Evolutionary conservation across 2,329 filamentous ascomycete genomes (phyloP).

Genomic region (Sodiomyces alkalinus): DNA sequence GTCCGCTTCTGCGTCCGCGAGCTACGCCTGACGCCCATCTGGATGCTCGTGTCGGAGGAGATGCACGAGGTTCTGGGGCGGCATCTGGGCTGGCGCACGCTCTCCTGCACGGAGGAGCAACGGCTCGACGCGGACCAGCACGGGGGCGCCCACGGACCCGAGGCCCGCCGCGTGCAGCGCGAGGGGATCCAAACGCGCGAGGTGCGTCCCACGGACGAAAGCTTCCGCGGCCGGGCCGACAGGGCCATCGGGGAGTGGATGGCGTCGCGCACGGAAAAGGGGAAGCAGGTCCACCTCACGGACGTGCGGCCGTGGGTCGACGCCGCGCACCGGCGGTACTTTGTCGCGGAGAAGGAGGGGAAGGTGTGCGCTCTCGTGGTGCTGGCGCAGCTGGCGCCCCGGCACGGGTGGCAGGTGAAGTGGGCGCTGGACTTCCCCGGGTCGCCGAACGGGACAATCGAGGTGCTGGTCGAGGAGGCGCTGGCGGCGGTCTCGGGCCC

Average conservation of each 20-base stretch:
- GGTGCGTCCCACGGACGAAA: conserved; percentile 50
- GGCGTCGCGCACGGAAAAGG: conserved; percentile 60
- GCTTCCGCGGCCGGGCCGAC: conserved; percentile 55
- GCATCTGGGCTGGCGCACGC: conserved; percentile 72
- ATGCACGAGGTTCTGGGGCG: conserved; percentile 68
- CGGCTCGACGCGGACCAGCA: conserved; percentile 65
- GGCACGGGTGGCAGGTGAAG: conserved; percentile 86
- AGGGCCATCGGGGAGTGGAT: conserved; percentile 68
- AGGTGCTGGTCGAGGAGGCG: conserved; percentile 62
- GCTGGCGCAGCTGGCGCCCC: conserved; percentile 64
- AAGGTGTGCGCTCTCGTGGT: conserved; percentile 66
- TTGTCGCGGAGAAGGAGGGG: conserved; percentile 63
- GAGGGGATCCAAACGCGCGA: conserved; percentile 73
- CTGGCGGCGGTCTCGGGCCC: conserved; percentile 35
- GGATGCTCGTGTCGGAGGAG: conserved; percentile 72
- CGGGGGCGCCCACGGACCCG: conserved; percentile 54
- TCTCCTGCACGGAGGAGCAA: conserved; percentile 81
- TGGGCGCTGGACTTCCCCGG: conserved; percentile 89
- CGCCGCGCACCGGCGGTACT: conserved; percentile 68
- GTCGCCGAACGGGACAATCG: conserved; percentile 75
- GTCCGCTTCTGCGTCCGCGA: conserved; percentile 61
- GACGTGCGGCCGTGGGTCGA: conserved; percentile 85
- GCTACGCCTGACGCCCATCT: conserved; percentile 59
- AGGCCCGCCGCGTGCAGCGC: conserved; percentile 65
- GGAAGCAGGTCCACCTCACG: conserved; percentile 75